phyloP scores from a whole-genome alignment of 2,329 filamentous ascomycete species.

The Venturia pyrina region DNA sequence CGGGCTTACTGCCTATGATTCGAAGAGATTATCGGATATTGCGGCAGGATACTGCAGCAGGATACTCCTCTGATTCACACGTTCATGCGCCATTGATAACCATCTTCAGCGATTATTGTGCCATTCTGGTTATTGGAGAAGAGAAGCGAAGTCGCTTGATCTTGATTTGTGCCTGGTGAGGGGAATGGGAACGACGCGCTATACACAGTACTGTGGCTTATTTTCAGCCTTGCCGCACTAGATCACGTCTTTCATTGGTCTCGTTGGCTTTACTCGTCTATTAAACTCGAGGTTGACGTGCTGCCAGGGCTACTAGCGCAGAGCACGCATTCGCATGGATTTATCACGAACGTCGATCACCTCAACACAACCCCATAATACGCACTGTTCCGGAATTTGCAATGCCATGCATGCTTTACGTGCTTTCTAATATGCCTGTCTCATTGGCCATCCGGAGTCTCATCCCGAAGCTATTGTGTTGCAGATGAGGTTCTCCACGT shows the following conservation, averaged over 20 bases:
- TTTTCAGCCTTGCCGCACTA: neutral
- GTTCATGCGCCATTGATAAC: neutral
- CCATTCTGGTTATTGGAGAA: neutral
- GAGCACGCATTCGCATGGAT: neutral
- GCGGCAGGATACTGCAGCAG: neutral
- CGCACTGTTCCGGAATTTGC: neutral
- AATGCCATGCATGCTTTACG: neutral
- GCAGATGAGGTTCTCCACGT: neutral
- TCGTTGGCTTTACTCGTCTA: neutral
- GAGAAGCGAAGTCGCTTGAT: neutral
- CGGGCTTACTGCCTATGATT: neutral
- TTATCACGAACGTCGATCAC: neutral
- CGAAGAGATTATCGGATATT: neutral
- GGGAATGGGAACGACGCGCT: neutral
- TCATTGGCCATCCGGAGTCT: neutral
- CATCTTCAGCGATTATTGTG: neutral
- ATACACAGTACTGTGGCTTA: neutral
- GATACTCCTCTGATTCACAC: neutral
- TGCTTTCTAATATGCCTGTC: neutral
- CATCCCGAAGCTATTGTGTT: neutral
- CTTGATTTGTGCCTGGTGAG: neutral
- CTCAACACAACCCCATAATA: neutral
- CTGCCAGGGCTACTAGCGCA: neutral
- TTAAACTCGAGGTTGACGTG: neutral
- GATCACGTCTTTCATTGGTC: neutral